phyloP scores from a whole-genome alignment of 2,329 filamentous ascomycete species.

The Exophiala phaeomuriformis region DNA sequence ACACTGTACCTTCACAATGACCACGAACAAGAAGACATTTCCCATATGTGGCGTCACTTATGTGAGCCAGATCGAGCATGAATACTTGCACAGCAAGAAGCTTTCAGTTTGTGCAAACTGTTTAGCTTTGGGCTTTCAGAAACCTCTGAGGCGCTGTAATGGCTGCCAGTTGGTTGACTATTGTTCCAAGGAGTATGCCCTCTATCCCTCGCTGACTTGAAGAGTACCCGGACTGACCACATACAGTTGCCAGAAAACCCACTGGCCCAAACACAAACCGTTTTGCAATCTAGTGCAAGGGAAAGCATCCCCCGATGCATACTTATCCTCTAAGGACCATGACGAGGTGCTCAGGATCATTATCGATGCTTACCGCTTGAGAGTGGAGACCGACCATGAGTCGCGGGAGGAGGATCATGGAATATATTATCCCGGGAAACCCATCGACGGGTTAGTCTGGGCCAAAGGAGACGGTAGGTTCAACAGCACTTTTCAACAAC shows the following conservation, averaged over 20 bases:
- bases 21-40: conserved; percentile 13
- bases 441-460: conserved; percentile 31
- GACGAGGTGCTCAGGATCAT: conserved; percentile 26
- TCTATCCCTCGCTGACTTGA: not conserved
- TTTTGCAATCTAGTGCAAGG: conserved; percentile 26
- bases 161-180: conserved; percentile 25
- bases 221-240: not conserved
- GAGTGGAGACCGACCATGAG: conserved; percentile 28
- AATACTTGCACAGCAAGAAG: conserved; percentile 26
- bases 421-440: conserved; percentile 30
- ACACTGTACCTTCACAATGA: conserved; percentile 1
- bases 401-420: conserved; percentile 26
- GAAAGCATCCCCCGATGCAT: conserved; percentile 24
- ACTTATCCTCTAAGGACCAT: conserved; percentile 24
- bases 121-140: conserved; percentile 25
- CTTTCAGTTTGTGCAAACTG: conserved; percentile 25
- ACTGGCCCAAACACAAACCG: conserved; percentile 28
- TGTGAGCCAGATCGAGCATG: conserved; percentile 24
- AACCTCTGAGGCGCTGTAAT: conserved; percentile 24
- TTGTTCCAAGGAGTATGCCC: conserved; percentile 23
- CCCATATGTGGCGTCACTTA: conserved; percentile 21
- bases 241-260: conserved; percentile 27
- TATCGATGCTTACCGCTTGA: conserved; percentile 30
- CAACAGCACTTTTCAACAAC: too few relatives aligned
- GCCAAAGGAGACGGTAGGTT: conserved; percentile 22